A percentile compares a stretch with the other conserved stretches of the same genome.
Conservation (phyloP, 257 asterid species). For the Ophiorrhiza pumila region DNA sequence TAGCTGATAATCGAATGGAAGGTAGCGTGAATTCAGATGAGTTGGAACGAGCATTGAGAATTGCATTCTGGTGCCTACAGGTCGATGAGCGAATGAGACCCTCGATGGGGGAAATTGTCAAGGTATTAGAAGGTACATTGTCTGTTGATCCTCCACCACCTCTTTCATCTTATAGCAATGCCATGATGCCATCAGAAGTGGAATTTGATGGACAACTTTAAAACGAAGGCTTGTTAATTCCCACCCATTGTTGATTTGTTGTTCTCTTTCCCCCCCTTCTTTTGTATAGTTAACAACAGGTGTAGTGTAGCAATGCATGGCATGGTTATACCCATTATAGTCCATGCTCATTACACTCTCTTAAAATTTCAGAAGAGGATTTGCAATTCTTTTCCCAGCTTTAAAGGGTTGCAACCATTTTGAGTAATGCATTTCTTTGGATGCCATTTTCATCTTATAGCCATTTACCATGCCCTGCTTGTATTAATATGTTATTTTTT, state of each 20-base stretch:
- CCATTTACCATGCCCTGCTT: too few species aligned
- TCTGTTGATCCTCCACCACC: constrained; percentile 35
- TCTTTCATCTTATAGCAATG: constrained; percentile 17
- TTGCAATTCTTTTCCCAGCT: background rate
- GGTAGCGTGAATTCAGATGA: constrained; percentile 25
- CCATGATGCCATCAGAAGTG: constrained; percentile 8
- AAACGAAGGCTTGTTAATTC: background rate
- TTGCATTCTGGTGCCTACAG: constrained; percentile 44
- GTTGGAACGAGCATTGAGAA: constrained; percentile 34
- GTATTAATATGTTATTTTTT: too few species aligned
- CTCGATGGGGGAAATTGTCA: constrained; percentile 40
- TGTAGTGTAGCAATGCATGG: background rate
- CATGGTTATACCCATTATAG: constrained; percentile 7
- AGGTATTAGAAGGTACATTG: constrained; percentile 37
- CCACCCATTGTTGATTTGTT: background rate
- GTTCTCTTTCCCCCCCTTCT: background rate
- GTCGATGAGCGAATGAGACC: constrained; percentile 39
- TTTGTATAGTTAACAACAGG: constrained; percentile 14
- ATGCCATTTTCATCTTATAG: background rate
- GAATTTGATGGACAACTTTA: constrained; percentile 10
- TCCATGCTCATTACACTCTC: constrained; percentile 1
- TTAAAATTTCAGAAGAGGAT: constrained; percentile 7
- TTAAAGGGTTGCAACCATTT: constrained; percentile 11
- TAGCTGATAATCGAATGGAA: constrained; percentile 28
- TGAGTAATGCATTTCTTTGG: background rate